Evolutionary conservation across 148 eudicot genomes (phyloP).

Genomic region (Amaranthus hypochondriacus): DNA sequence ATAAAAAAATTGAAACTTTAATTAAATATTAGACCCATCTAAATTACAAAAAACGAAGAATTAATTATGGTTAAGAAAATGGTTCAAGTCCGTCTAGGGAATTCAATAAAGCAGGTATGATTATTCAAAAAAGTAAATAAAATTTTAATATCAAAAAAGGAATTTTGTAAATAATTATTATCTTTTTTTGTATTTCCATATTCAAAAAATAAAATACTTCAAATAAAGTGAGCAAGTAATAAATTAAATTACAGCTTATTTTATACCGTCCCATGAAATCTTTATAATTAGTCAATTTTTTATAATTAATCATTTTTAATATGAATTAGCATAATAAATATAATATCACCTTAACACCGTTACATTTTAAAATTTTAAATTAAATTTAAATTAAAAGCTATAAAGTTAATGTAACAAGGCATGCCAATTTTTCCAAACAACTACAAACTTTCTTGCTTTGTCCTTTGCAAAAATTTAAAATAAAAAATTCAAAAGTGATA

Average conservation of each 20-base stretch:
- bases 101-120: conserved; percentile 61
- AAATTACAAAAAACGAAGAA: conserved; percentile 56
- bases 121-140: conserved; percentile 40
- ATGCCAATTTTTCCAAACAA: conserved; percentile 48
- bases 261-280: no score
- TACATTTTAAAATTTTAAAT: no score
- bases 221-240: conserved; percentile 29
- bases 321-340: no score
- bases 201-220: neutral
- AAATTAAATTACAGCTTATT: conserved; percentile 8
- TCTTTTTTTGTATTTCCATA: conserved; percentile 15
- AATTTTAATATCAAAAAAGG: conserved; percentile 24
- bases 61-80: conserved; percentile 87
- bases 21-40: conserved; percentile 42
- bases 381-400: conserved; percentile 35
- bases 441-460: conserved; percentile 28
- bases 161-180: conserved; percentile 27
- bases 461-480: conserved; percentile 21
- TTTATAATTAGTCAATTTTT: no score
- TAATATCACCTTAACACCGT: no score
- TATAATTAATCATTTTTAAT: no score
- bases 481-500: conserved; percentile 14
- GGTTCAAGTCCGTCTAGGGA: conserved; percentile 96
- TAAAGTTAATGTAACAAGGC: conserved; percentile 51
- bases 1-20: conserved; percentile 45